Evolutionary conservation across 495 filamentous ascomycete genomes (phyloP).

Genomic region (Penicillium waksmanii): DNA sequence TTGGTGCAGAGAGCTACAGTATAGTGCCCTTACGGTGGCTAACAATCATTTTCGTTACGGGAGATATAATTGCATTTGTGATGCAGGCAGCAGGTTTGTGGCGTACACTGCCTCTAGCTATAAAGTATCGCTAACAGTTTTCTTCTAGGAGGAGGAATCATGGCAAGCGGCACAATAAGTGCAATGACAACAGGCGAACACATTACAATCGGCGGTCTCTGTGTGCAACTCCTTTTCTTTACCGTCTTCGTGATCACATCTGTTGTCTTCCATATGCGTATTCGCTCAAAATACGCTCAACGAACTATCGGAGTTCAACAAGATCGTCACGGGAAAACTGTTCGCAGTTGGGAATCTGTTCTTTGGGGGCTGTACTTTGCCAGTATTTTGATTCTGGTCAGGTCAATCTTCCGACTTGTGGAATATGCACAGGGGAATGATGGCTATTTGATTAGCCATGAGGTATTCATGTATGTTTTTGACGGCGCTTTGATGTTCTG

Average conservation of each 20-base stretch:
- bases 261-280: constrained; percentile 40
- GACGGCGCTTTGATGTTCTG: constrained; percentile 58
- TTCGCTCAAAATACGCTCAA: constrained; percentile 1
- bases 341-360: constrained; percentile 50
- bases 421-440: constrained; percentile 63
- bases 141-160: constrained; percentile 29
- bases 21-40: constrained; percentile 20
- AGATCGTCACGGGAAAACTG: not conserved
- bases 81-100: constrained; percentile 27
- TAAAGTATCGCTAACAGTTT: not conserved
- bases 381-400: constrained; percentile 59
- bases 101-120: not conserved
- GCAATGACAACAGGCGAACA: constrained; percentile 28
- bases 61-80: constrained; percentile 32
- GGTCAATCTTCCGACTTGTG: constrained; percentile 61
- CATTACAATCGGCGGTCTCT: constrained; percentile 47
- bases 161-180: constrained; percentile 22
- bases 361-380: constrained; percentile 56
- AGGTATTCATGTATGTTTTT: constrained; percentile 65
- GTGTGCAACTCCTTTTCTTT: constrained; percentile 47
- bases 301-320: not conserved
- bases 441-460: constrained; percentile 54
- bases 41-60: constrained; percentile 34
- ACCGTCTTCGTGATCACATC: constrained; percentile 44
- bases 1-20: constrained; percentile 40